Evolutionary conservation across 1,284 basidiomycete genomes (phyloP).

Genomic region (Nidula niveotomentosa): DNA sequence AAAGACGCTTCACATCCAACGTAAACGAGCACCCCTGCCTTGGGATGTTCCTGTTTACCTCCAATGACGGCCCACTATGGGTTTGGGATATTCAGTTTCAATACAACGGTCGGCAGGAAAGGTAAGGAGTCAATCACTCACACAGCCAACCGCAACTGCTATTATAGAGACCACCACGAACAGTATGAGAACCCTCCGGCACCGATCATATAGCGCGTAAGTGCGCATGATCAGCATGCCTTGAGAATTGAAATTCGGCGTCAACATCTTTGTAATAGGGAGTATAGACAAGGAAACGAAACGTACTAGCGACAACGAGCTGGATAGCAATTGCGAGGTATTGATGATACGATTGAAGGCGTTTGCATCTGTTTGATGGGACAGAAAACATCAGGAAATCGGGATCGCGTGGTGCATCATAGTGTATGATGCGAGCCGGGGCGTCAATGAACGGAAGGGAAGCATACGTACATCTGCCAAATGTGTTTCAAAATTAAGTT

Average conservation of each 20-base stretch:
- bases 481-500: not conserved
- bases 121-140: conserved; percentile 8
- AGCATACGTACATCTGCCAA: conserved; percentile 11
- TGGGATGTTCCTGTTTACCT: conserved; percentile 4
- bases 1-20: conserved; percentile 12
- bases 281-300: not conserved
- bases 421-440: not conserved
- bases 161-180: conserved; percentile 18
- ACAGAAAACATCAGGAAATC: not conserved
- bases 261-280: not conserved
- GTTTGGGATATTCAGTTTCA: not conserved
- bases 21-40: conserved; percentile 8
- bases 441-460: not conserved
- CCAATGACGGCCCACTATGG: conserved; percentile 20
- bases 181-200: conserved; percentile 24
- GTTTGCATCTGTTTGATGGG: conserved; percentile 19
- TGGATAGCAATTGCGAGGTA: conserved; percentile 32
- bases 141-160: conserved; percentile 17
- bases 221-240: conserved; percentile 40
- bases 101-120: not conserved
- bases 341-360: conserved; percentile 29
- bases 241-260: conserved; percentile 9
- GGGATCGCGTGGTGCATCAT: not conserved
- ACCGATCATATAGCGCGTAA: conserved; percentile 40
- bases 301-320: conserved; percentile 32